These are phyloP conservation scores for Magnolia kwangsiensis DNA, from an alignment of 164 flowering plant genomes.

Conservation along the genomic window DNA sequence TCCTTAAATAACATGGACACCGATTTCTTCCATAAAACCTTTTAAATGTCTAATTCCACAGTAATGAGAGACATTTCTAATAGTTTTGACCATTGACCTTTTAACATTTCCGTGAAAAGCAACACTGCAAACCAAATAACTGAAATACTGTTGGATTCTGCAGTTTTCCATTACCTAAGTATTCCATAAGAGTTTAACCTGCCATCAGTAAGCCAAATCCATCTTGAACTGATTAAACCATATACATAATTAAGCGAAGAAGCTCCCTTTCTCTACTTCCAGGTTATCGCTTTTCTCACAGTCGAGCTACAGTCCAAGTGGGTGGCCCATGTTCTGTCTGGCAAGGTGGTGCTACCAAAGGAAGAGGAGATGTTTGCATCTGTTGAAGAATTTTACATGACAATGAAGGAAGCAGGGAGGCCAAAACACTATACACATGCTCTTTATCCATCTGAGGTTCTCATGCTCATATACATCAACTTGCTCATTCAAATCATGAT, in stretches of 20 bases:
- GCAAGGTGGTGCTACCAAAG: conserved; percentile 54
- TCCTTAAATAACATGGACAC: too few species aligned
- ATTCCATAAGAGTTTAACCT: too few species aligned
- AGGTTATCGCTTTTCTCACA: conserved; percentile 65
- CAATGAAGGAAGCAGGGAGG: conserved; percentile 43
- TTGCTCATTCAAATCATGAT: background rate
- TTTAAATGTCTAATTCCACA: too few species aligned
- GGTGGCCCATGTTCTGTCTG: conserved; percentile 74
- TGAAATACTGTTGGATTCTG: too few species aligned
- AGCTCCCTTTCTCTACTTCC: background rate
- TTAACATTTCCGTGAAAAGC: too few species aligned
- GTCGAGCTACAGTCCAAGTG: conserved; percentile 76
- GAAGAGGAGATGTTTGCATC: conserved; percentile 61
- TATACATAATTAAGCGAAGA: background rate
- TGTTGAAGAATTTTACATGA: conserved; percentile 42
- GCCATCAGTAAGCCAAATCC: background rate
- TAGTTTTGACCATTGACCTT: too few species aligned
- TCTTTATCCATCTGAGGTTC: conserved; percentile 19
- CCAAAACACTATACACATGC: conserved; percentile 68
- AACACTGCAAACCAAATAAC: too few species aligned
- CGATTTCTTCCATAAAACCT: too few species aligned
- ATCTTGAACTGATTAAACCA: background rate
- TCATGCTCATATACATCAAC: conserved; percentile 28
- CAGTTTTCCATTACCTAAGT: too few species aligned
- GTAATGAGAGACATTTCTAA: too few species aligned